A percentile compares a stretch with the other conserved stretches of the same genome.
phyloP scores from a whole-genome alignment of 108 stramenopile genomes.

The Epithemia pelagica region DNA sequence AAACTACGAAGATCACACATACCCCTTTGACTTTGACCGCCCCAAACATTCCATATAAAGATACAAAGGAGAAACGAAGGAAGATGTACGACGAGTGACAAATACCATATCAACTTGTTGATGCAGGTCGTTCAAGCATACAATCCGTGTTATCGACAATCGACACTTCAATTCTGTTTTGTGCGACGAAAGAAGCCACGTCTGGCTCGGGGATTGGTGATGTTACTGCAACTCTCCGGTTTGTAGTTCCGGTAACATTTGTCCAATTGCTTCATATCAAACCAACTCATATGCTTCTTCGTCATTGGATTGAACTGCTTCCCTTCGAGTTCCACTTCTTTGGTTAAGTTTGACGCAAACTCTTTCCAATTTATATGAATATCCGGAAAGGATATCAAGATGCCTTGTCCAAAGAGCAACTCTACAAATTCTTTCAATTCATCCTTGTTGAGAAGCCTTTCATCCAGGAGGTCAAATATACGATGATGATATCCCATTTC shows the following conservation, averaged over 20 bases:
- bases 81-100: too few relatives aligned
- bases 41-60: too few relatives aligned
- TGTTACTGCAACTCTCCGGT: too few relatives aligned
- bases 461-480: constrained; percentile 54
- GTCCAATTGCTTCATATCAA: constrained; percentile 27
- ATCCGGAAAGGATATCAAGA: constrained; percentile 34
- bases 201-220: too few relatives aligned
- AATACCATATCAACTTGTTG: too few relatives aligned
- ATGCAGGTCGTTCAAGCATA: too few relatives aligned
- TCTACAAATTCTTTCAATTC: constrained; percentile 31
- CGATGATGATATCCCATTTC: constrained; percentile 53
- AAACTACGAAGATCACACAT: too few relatives aligned
- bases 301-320: constrained; percentile 32
- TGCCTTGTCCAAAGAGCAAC: constrained; percentile 50
- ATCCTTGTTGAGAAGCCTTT: constrained; percentile 28
- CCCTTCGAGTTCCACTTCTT: constrained; percentile 26
- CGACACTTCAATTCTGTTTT: too few relatives aligned
- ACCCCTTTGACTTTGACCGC: too few relatives aligned
- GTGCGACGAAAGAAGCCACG: too few relatives aligned
- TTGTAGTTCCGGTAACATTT: constrained; percentile 7
- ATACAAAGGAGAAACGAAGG: too few relatives aligned
- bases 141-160: too few relatives aligned
- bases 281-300: constrained; percentile 12
- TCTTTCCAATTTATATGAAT: constrained; percentile 27
- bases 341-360: constrained; percentile 24